Conservation (phyloP, 1,139 yeast species). For the Candida anutae region DNA sequence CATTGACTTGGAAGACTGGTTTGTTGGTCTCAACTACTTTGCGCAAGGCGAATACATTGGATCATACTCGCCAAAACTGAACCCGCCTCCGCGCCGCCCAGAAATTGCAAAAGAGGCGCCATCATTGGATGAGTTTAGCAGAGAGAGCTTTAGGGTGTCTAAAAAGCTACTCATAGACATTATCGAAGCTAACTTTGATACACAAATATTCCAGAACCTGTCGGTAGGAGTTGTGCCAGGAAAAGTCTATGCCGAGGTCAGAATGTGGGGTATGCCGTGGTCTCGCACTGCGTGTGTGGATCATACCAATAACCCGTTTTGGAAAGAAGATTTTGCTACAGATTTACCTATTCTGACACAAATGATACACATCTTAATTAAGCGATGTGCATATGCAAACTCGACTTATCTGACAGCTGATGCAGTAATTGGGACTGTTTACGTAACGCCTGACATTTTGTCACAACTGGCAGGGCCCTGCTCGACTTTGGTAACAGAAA, state of each 20-base stretch:
- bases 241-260: slow-evolving; percentile 52
- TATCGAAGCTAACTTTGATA: slow-evolving; percentile 57
- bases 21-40: slow-evolving; percentile 62
- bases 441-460: slow-evolving; percentile 48
- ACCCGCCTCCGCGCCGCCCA: slow-evolving; percentile 1
- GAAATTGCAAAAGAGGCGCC: slow-evolving; percentile 2
- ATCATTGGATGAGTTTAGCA: slow-evolving; percentile 16
- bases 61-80: slow-evolving; percentile 13
- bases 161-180: slow-evolving; percentile 50
- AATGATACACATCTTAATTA: slow-evolving; percentile 45
- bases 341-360: slow-evolving; percentile 51
- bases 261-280: slow-evolving; percentile 65
- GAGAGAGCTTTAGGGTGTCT: slow-evolving; percentile 45
- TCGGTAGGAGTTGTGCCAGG: slow-evolving; percentile 2
- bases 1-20: slow-evolving; percentile 79
- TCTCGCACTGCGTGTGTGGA: slow-evolving; percentile 57
- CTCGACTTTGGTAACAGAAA: slow-evolving; percentile 32
- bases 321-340: slow-evolving; percentile 61
- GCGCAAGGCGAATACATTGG: slow-evolving; percentile 55
- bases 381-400: slow-evolving; percentile 22
- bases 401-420: slow-evolving; percentile 20
- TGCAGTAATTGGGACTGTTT: slow-evolving; percentile 45
- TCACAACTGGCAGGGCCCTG: slow-evolving; percentile 25
- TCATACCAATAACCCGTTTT: slow-evolving; percentile 48
- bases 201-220: slow-evolving; percentile 1